A percentile compares a stretch with the other conserved stretches of the same genome.
Evolutionary conservation across 208 protist species (phyloP).

Genomic region (Crithidia brevicula): DNA sequence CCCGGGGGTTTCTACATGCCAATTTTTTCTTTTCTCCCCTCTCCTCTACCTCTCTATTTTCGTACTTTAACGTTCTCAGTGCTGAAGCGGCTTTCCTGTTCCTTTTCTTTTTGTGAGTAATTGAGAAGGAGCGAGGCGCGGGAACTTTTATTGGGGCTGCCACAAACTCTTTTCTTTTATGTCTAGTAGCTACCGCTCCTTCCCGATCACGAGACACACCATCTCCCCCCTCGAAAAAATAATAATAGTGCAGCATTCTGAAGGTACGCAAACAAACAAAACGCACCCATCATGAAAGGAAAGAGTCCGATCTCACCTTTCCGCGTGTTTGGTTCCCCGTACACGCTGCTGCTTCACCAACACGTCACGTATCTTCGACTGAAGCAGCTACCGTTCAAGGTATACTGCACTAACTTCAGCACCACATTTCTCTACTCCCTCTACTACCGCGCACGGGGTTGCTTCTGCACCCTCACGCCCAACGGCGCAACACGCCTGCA

Average conservation of each 20-base stretch:
- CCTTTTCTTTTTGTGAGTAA: too few species aligned
- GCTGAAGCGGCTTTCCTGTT: too few species aligned
- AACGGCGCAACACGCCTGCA: conserved; percentile 53
- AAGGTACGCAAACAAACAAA: background rate
- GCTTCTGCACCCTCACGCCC: conserved; percentile 72
- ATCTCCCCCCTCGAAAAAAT: background rate
- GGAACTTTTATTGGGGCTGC: too few species aligned
- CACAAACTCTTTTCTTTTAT: too few species aligned
- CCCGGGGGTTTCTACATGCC: too few species aligned
- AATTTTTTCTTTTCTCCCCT: too few species aligned
- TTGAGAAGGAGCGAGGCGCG: too few species aligned
- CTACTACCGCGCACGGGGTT: conserved; percentile 59
- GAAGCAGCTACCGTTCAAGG: conserved; percentile 80
- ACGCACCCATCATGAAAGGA: conserved; percentile 23
- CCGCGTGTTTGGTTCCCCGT: conserved; percentile 85
- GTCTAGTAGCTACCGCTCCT: too few species aligned
- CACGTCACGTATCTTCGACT: conserved; percentile 83
- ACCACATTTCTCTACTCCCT: conserved; percentile 74
- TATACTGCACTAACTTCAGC: conserved; percentile 83
- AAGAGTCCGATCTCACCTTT: conserved; percentile 30
- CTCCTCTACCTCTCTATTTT: too few species aligned
- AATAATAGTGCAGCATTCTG: background rate
- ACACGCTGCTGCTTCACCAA: conserved; percentile 74
- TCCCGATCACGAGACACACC: too few species aligned
- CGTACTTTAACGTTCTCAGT: too few species aligned